A percentile compares a stretch with the other conserved stretches of the same genome.
These are phyloP conservation scores for Cytospora mali DNA, from an alignment of 2,329 filamentous ascomycete species.

Conservation along the genomic window DNA sequence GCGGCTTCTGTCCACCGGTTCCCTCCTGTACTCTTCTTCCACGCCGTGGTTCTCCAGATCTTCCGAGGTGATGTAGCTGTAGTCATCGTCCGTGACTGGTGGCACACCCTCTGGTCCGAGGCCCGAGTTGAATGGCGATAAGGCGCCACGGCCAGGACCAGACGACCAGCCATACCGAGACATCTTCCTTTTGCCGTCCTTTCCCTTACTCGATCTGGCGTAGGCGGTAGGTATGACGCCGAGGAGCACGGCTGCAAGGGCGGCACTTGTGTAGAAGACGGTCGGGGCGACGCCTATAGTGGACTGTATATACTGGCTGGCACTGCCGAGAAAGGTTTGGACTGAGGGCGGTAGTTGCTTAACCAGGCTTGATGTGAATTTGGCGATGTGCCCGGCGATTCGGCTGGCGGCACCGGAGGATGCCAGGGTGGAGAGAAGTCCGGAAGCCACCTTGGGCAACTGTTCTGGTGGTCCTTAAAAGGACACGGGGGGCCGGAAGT, in stretches of 20 bases:
- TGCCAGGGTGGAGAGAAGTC: conserved; percentile 56
- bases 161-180: conserved; percentile 56
- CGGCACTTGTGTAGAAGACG: conserved; percentile 54
- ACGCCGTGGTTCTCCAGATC: conserved; percentile 58
- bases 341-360: conserved; percentile 48
- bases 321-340: conserved; percentile 58
- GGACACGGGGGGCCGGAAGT: conserved; percentile 39
- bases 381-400: conserved; percentile 51
- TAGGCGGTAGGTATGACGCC: conserved; percentile 46
- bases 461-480: conserved; percentile 44
- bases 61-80: conserved; percentile 80
- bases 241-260: conserved; percentile 51
- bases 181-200: conserved; percentile 42
- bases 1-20: conserved; percentile 21
- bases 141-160: conserved; percentile 43
- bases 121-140: conserved; percentile 56
- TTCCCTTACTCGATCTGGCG: conserved; percentile 31
- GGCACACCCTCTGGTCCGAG: conserved; percentile 48
- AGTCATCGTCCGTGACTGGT: conserved; percentile 75
- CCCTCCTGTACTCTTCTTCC: conserved; percentile 37
- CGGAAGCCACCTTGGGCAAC: conserved; percentile 63
- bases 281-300: conserved; percentile 54
- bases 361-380: conserved; percentile 50
- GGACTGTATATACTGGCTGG: conserved; percentile 54
- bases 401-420: conserved; percentile 57